Conservation (phyloP, 2,329 filamentous ascomycete species). For the Aspergillus melleus region DNA sequence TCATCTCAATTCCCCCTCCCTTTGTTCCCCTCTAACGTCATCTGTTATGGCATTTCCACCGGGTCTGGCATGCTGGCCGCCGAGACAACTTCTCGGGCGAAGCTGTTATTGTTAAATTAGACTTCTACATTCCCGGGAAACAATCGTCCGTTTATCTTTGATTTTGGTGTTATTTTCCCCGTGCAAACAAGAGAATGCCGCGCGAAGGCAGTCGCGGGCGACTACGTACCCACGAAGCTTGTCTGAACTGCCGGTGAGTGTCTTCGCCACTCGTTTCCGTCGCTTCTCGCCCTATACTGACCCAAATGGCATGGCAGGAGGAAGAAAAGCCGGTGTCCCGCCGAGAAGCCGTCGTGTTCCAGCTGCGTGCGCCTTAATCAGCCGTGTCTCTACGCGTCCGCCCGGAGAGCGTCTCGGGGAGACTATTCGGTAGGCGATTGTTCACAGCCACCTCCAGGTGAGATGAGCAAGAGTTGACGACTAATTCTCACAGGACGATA, state of each 20-base stretch:
- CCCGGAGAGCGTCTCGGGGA: constrained; percentile 37
- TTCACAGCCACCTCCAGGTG: not conserved
- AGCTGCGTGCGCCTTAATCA: constrained; percentile 53
- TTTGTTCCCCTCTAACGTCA: not conserved
- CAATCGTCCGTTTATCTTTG: not conserved
- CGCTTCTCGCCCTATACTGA: not conserved
- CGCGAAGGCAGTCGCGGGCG: constrained; percentile 31
- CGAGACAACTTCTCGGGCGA: not conserved
- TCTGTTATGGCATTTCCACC: not conserved
- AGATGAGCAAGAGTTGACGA: not conserved
- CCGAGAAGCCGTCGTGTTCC: constrained; percentile 54
- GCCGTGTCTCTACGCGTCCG: constrained; percentile 47
- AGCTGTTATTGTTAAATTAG: not conserved
- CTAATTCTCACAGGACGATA: constrained; percentile 45
- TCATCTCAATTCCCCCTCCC: no score
- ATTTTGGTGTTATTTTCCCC: not conserved
- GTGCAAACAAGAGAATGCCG: constrained; percentile 24
- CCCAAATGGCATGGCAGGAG: constrained; percentile 31
- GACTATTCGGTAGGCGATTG: constrained; percentile 45
- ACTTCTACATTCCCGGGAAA: not conserved
- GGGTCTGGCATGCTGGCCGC: not conserved
- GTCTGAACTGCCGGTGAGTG: constrained; percentile 50
- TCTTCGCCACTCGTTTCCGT: not conserved
- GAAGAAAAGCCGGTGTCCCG: constrained; percentile 55
- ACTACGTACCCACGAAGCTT: constrained; percentile 36